Conservation (phyloP, 768 basidiomycete genomes). For the Trametes cubensis region DNA sequence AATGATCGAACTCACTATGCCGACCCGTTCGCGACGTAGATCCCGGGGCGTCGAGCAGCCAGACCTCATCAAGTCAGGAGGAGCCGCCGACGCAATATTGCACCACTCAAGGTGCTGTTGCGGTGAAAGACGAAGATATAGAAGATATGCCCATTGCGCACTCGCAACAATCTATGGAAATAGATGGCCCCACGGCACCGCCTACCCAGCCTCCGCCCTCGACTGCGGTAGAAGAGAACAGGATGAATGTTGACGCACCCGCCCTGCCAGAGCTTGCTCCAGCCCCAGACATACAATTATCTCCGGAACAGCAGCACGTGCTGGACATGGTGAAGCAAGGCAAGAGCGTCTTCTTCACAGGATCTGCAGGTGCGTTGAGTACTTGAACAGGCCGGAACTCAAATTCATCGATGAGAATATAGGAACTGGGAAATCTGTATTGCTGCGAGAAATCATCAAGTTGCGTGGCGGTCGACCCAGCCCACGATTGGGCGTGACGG, state of each 20-base stretch:
- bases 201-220: not conserved
- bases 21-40: not conserved
- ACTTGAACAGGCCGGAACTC: not conserved
- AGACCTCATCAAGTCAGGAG: not conserved
- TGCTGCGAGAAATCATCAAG: constrained; percentile 74
- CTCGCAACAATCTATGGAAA: not conserved
- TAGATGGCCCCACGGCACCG: not conserved
- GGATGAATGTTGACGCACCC: not conserved
- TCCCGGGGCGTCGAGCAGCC: not conserved
- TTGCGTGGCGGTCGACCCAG: constrained; percentile 40
- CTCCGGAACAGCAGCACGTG: constrained; percentile 54
- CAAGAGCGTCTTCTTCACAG: constrained; percentile 81
- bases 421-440: constrained; percentile 85
- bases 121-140: not conserved
- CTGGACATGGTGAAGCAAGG: constrained; percentile 57
- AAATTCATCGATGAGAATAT: not conserved
- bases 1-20: not conserved
- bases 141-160: not conserved
- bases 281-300: constrained; percentile 41
- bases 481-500: constrained; percentile 68
- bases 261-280: not conserved
- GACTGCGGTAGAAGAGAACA: not conserved
- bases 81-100: constrained; percentile 7
- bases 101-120: not conserved
- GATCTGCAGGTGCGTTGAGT: constrained; percentile 65